phyloP scores from a whole-genome alignment of 768 basidiomycete genomes.

The Agrocybe pediades region DNA sequence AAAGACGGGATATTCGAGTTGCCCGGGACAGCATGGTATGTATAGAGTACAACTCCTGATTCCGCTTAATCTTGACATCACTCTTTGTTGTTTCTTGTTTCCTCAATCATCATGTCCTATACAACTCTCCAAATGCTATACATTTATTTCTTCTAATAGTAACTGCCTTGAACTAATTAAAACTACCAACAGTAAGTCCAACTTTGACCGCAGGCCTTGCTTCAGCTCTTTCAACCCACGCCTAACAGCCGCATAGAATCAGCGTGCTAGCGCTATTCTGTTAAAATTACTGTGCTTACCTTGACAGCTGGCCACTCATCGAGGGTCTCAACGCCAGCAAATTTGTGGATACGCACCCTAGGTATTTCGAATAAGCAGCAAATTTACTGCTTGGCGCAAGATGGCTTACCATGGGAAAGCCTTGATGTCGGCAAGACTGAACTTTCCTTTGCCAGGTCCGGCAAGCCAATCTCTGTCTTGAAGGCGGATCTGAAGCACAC shows the following conservation, averaged over 20 bases:
- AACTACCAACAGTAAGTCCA: slow-evolving; percentile 13
- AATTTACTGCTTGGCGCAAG: neutral
- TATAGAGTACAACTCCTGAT: no score
- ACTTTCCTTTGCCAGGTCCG: slow-evolving; percentile 70
- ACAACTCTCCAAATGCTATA: no score
- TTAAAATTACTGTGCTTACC: slow-evolving; percentile 27
- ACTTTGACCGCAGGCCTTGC: slow-evolving; percentile 13
- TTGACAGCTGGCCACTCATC: slow-evolving; percentile 68
- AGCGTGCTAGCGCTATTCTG: neutral
- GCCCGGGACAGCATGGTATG: no score
- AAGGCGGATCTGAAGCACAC: slow-evolving; percentile 83
- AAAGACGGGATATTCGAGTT: no score
- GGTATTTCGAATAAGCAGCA: neutral
- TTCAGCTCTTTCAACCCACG: slow-evolving; percentile 20
- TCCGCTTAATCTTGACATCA: neutral
- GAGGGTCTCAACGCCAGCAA: slow-evolving; percentile 54
- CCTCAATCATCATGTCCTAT: no score
- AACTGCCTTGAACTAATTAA: slow-evolving; percentile 3
- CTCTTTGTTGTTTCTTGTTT: neutral
- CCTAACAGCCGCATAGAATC: slow-evolving; percentile 7
- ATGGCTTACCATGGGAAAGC: slow-evolving; percentile 56
- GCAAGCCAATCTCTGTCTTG: slow-evolving; percentile 75
- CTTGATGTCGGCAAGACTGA: slow-evolving; percentile 75
- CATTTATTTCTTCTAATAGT: no score
- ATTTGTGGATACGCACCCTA: slow-evolving; percentile 57